Evolutionary conservation across 495 filamentous ascomycete species (phyloP).

Genomic region (Terfezia boudieri): DNA sequence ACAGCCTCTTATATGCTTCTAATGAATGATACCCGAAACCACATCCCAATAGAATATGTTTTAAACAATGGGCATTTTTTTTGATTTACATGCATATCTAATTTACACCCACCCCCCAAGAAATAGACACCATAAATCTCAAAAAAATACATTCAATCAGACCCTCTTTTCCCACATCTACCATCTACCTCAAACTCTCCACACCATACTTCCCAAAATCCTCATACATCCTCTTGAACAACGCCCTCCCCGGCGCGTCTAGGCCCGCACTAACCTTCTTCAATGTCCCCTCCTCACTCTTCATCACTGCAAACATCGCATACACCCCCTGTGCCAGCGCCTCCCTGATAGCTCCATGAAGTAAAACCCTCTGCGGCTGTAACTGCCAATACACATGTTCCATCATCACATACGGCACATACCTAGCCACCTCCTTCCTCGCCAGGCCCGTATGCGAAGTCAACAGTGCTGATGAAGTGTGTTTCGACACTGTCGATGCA

Average conservation of each 20-base stretch:
- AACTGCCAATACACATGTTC: neutral
- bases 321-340: neutral
- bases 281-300: neutral
- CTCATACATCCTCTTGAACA: neutral
- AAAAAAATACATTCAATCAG: too few relatives aligned
- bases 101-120: too few relatives aligned
- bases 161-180: too few relatives aligned
- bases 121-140: too few relatives aligned
- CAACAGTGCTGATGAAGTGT: neutral
- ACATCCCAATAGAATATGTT: too few relatives aligned
- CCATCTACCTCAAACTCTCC: neutral
- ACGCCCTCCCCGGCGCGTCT: neutral
- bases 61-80: too few relatives aligned
- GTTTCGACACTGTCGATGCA: neutral
- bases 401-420: neutral
- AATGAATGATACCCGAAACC: too few relatives aligned
- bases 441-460: neutral
- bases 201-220: neutral
- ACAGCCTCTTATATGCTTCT: too few relatives aligned
- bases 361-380: neutral
- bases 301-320: neutral
- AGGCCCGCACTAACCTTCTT: neutral
- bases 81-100: too few relatives aligned
- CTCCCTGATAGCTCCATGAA: neutral
- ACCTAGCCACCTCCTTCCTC: neutral